Evolutionary conservation across 805 yeast genomes (phyloP).

Genomic region (Blastobotrys mokoenaii): DNA sequence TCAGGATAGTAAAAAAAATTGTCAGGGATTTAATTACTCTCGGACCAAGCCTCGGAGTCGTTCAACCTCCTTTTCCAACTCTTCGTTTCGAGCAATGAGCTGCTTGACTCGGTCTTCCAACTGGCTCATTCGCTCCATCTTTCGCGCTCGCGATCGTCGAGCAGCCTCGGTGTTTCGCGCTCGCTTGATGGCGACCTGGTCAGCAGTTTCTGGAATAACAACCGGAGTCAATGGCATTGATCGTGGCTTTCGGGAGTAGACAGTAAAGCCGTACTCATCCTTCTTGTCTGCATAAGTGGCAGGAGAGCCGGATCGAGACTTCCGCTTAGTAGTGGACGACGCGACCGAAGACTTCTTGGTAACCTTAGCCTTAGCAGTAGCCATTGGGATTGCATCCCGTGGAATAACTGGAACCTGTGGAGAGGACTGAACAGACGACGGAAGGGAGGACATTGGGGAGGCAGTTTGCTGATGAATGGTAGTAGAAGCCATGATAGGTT

Average conservation of each 20-base stretch:
- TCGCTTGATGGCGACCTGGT: slow-evolving; percentile 72
- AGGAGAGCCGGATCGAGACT: slow-evolving; percentile 14
- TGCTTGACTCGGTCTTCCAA: slow-evolving; percentile 68
- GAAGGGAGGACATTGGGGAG: background rate
- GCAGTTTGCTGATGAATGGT: background rate
- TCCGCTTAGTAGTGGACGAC: slow-evolving; percentile 12
- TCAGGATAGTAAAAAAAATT: slow-evolving; percentile 2
- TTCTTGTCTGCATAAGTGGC: slow-evolving; percentile 28
- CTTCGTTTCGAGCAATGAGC: slow-evolving; percentile 48
- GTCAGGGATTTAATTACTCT: background rate
- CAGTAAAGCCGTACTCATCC: slow-evolving; percentile 68
- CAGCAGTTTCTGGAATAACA: slow-evolving; percentile 42
- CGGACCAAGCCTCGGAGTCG: slow-evolving; percentile 36
- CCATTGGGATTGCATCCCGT: background rate
- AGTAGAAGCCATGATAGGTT: background rate
- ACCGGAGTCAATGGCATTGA: slow-evolving; percentile 64
- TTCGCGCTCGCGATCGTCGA: slow-evolving; percentile 87
- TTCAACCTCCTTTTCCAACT: slow-evolving; percentile 53
- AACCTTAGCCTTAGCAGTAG: slow-evolving; percentile 4
- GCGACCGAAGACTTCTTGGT: slow-evolving; percentile 1
- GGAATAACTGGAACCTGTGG: background rate
- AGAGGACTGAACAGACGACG: slow-evolving; percentile 1
- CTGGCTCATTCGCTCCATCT: slow-evolving; percentile 79
- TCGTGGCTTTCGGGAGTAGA: slow-evolving; percentile 74
- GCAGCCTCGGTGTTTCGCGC: slow-evolving; percentile 96